These are phyloP conservation scores for Trametopsis cervina DNA, from an alignment of 768 basidiomycete genomes.

Conservation along the genomic window DNA sequence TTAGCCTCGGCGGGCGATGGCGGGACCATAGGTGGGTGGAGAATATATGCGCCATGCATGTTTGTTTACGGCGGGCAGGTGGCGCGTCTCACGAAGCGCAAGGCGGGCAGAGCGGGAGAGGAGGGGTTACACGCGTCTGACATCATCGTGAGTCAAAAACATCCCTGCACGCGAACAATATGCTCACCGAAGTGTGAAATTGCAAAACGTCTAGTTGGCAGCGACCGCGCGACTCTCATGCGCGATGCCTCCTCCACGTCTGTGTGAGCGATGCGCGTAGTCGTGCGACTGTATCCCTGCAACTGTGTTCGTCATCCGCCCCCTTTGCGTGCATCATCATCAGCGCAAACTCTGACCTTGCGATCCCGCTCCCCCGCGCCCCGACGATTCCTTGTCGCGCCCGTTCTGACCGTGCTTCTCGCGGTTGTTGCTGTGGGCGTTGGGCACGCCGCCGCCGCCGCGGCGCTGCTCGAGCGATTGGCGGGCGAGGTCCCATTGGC, in stretches of 20 bases:
- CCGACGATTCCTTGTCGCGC: slow-evolving; percentile 1
- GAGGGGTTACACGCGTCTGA: not conserved
- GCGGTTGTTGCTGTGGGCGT: slow-evolving; percentile 3
- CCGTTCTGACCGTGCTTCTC: too few relatives aligned
- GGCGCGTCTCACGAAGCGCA: too few relatives aligned
- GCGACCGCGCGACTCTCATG: slow-evolving; percentile 13
- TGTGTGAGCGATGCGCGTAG: slow-evolving; percentile 20
- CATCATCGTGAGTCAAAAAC: too few relatives aligned
- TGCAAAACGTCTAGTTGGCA: slow-evolving; percentile 5
- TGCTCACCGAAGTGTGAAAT: too few relatives aligned
- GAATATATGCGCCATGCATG: too few relatives aligned
- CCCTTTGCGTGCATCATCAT: not conserved
- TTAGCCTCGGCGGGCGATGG: not conserved
- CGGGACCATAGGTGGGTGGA: too few relatives aligned
- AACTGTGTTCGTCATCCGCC: slow-evolving; percentile 4
- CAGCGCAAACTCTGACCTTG: slow-evolving; percentile 15
- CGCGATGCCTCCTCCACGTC: slow-evolving; percentile 10
- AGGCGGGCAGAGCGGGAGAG: not conserved
- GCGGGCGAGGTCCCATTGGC: slow-evolving; percentile 29
- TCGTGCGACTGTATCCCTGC: slow-evolving; percentile 23
- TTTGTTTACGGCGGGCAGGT: too few relatives aligned
- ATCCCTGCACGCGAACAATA: too few relatives aligned
- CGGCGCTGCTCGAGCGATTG: slow-evolving; percentile 18
- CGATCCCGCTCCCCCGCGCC: too few relatives aligned
- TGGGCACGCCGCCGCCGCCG: not conserved